Base-by-base conservation (phyloP, 345 rosid species). In the Gossypium turneri region DNA sequence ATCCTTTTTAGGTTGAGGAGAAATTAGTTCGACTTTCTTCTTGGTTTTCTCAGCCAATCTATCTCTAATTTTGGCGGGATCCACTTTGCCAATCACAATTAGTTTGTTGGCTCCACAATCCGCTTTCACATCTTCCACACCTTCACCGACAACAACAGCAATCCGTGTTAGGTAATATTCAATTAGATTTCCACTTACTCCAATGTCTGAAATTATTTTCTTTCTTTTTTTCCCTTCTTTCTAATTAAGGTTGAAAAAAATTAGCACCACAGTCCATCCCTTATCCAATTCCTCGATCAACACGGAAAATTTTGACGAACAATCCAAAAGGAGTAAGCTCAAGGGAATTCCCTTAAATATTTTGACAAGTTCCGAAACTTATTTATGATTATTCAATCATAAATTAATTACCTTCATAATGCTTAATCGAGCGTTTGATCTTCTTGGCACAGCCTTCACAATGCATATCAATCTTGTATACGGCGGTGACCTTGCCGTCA, bases 361-460 rank as follows among this genome's bases (percentile, higher is more conserved):
- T 34, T 34, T 34, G 76, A 57, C 27, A 15, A 63, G 17, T 9
- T 50, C 9, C n/a, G 48, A 47, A 73, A 45, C 10, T 24, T 9
- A 45, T 27, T 24, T 44, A 2, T 53, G 12, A 63, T 41, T 53
- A 41, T 22, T 27, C 17, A 53, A 25, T 20, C n/a, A 10, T 13
- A 3, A 22, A 9, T 20, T 3, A 17, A 77, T 63, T 85, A 95
- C 99, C 98, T 52, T 79, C 83, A 20, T 70, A 76, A 27, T 75
- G 64, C 44, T 82, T 90, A 67, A 86, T 73, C 7, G 76, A 43
- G 15, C 86, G 88, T 67, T 69, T 78, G 79, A 94, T 78, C 75
- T 86, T 91, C 87, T 89, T 91, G 29, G 96, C 97, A 55, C 99
- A 95, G 17, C 96, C 98, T 68, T 92, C 94, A 44, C 99, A 95